A percentile compares a stretch with the other conserved stretches of the same genome.
Evolutionary conservation across 2,329 filamentous ascomycete species (phyloP).

Genomic region (Beauveria rudraprayagi): DNA sequence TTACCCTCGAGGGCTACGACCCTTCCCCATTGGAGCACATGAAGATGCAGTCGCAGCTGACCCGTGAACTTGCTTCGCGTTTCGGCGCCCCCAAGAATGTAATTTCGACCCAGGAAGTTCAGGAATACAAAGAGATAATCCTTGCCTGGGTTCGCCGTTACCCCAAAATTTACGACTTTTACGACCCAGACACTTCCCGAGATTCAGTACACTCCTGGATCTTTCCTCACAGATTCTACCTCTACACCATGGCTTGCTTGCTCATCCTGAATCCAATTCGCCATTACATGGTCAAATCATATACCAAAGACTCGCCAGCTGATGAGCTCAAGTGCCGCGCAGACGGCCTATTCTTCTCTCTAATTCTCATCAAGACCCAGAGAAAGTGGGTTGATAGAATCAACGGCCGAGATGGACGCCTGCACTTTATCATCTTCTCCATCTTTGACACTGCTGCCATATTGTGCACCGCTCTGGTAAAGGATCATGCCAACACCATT

Average conservation of each 20-base stretch:
- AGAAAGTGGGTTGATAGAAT: conserved; percentile 34
- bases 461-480: conserved; percentile 41
- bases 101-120: conserved; percentile 20
- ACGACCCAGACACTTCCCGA: conserved; percentile 30
- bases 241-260: conserved; percentile 36
- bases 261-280: conserved; percentile 40
- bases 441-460: conserved; percentile 44
- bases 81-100: conserved; percentile 21
- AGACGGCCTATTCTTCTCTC: conserved; percentile 33
- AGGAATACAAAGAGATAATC: conserved; percentile 22
- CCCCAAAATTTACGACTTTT: conserved; percentile 32
- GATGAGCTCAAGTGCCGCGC: conserved; percentile 28
- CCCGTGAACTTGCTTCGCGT: conserved; percentile 17
- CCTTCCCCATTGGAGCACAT: conserved; percentile 26
- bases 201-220: conserved; percentile 33
- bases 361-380: conserved; percentile 33
- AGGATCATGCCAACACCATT: conserved; percentile 29
- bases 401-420: conserved; percentile 37
- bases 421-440: conserved; percentile 43
- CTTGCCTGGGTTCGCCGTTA: conserved; percentile 34
- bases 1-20: conserved; percentile 24
- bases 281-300: conserved; percentile 33
- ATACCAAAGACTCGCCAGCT: conserved; percentile 18
- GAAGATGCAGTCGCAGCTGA: conserved; percentile 23
- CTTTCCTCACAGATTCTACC: conserved; percentile 37